Evolutionary conservation across 1,284 basidiomycete species (phyloP).

Genomic region (Inonotus hispidus): DNA sequence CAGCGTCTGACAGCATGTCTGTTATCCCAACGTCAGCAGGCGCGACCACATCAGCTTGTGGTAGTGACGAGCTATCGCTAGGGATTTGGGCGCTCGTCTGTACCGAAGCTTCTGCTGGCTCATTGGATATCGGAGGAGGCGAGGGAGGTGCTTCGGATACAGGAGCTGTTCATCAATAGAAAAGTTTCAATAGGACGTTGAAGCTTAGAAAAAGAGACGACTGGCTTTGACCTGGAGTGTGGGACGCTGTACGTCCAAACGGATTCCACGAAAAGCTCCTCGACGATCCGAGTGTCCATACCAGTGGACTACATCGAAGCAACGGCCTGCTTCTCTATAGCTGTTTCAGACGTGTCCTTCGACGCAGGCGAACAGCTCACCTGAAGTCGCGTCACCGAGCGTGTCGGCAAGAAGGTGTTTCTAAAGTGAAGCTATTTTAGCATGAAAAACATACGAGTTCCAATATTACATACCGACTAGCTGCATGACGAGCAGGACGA

Average conservation of each 20-base stretch:
- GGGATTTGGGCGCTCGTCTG: neutral
- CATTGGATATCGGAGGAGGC: neutral
- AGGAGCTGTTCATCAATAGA: neutral
- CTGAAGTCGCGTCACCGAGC: constrained; percentile 6
- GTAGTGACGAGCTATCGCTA: neutral
- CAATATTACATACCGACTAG: neutral
- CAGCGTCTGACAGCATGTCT: neutral
- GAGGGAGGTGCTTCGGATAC: neutral
- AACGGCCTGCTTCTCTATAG: constrained; percentile 3
- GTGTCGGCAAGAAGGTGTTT: constrained; percentile 6
- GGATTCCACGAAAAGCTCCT: constrained; percentile 13
- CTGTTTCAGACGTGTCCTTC: neutral
- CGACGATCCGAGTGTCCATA: constrained; percentile 2
- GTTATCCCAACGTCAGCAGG: neutral
- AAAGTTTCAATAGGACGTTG: neutral
- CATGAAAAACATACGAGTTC: neutral
- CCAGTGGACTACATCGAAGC: neutral
- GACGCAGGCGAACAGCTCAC: neutral
- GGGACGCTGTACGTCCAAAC: neutral
- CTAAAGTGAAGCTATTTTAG: neutral
- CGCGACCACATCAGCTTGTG: neutral
- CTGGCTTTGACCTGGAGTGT: neutral
- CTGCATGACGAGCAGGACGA: constrained; percentile 1
- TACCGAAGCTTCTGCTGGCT: neutral
- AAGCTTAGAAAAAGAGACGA: neutral